Base-by-base conservation (phyloP, 202 grass and related monocot genomes). In the Carex arenaria region DNA sequence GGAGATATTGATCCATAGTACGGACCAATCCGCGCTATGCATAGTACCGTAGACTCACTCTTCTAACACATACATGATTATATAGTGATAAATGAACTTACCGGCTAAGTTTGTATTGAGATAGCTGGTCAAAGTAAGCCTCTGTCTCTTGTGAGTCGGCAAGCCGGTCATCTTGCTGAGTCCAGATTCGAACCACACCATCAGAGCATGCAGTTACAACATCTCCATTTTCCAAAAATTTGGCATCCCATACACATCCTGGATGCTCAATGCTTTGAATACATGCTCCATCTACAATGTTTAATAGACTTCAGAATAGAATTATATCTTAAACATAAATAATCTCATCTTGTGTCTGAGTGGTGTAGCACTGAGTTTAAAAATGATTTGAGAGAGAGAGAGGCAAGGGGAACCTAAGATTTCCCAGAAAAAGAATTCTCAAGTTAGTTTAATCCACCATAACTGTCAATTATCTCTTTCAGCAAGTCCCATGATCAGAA, bases 221-320 rank as follows among this genome's bases (percentile, higher is more conserved):
- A 92, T 98, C 96, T 87, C 91, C 93, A 84, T 92, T 93, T 80
- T 89, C 73, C 87, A 98, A 87, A 78, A 95, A 95, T 88, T 95
- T 98, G n/a, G 61, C 88, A 86, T 90, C 93, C 96, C 93, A 98
- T 83, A 98, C 86, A 85, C 96, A 98, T 23, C 93, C 91, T 3
- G 96, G 93, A 79, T 98, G 96, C 85, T 98, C 96, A 77, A 98
- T 92, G 83, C 85, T 95, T 86, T 95, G 89, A 70, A 95, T 56
- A 79, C 96, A 98, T 7, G 78, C 77, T 47, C 91, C 96, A 86
- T 98, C 95, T 98, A 90, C 87, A 91, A 82, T 52, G 22, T 65
- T 54, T 36, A 55, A 68, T 10, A 76, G 6, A 72, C 64, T 72
- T 13, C 4, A 82, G 15, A 82, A 75, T 18, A 76, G 26, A 76